These are phyloP conservation scores for Fusarium ramigenum DNA, from an alignment of 2,329 filamentous ascomycete genomes.

Conservation along the genomic window DNA sequence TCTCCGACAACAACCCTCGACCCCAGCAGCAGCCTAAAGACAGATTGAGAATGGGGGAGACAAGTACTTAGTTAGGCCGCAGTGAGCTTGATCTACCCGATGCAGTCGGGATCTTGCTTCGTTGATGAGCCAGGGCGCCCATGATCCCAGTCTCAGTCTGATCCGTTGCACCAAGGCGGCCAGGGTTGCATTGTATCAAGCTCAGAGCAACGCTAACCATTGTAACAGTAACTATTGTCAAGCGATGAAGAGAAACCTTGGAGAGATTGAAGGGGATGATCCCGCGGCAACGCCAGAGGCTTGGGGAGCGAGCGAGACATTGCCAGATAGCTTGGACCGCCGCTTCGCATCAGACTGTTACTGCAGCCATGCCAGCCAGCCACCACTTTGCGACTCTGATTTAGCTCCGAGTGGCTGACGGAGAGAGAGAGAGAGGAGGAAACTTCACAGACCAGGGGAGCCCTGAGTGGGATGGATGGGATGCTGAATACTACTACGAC, in stretches of 20 bases:
- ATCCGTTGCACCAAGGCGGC: conserved; percentile 17
- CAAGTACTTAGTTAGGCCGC: conserved; percentile 22
- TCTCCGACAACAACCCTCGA: conserved; percentile 12
- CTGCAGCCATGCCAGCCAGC: conserved; percentile 30
- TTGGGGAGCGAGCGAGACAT: conserved; percentile 9
- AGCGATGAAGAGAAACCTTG: conserved; percentile 67
- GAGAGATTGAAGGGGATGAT: conserved; percentile 37
- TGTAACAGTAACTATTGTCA: conserved; percentile 65
- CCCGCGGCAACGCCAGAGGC: conserved; percentile 32
- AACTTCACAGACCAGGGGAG: conserved; percentile 22
- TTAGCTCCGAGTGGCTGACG: conserved; percentile 20
- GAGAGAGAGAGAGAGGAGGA: conserved; percentile 16
- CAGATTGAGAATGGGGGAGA: conserved; percentile 10
- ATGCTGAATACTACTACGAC: conserved; percentile 20
- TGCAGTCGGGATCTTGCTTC: conserved; percentile 36
- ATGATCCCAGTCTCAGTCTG: conserved; percentile 25
- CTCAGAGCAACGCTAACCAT: conserved; percentile 40
- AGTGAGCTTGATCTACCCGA: conserved; percentile 33
- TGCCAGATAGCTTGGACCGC: conserved; percentile 31
- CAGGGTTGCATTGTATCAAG: conserved; percentile 18
- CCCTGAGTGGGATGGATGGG: conserved; percentile 28
- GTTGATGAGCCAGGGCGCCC: conserved; percentile 20
- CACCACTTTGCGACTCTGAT: conserved; percentile 28
- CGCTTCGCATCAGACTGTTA: conserved; percentile 36
- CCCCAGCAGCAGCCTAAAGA: conserved; percentile 17